Conservation (phyloP, 441 rosid genomes). For the Rhodomyrtus psidioides region DNA sequence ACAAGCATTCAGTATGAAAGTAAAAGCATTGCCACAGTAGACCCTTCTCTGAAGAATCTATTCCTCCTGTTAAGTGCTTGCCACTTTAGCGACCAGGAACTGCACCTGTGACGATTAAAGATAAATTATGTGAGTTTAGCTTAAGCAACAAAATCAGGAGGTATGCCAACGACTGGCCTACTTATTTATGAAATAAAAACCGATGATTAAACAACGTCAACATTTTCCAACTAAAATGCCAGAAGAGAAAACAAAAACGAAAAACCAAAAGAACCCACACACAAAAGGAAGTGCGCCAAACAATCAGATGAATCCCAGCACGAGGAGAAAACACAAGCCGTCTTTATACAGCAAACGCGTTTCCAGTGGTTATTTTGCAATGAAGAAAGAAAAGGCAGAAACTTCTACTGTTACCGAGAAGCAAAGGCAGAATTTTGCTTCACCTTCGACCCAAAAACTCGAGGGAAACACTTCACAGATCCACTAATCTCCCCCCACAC, state of each 20-base stretch:
- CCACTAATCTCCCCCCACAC: background rate
- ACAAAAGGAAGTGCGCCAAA: background rate
- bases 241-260: background rate
- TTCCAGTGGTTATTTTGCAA: background rate
- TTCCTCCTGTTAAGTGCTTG: background rate
- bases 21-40: slow-evolving; percentile 20
- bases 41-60: background rate
- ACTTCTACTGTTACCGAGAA: background rate
- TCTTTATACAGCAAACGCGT: background rate
- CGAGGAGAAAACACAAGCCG: background rate
- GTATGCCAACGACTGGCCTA: background rate
- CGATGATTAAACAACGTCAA: background rate
- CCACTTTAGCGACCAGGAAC: background rate
- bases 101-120: background rate
- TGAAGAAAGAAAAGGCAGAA: background rate
- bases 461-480: background rate
- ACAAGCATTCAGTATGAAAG: slow-evolving; percentile 61
- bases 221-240: background rate
- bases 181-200: background rate
- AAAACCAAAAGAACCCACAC: background rate
- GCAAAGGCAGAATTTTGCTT: background rate
- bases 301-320: background rate
- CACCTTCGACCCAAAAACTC: background rate
- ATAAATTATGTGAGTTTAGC: background rate
- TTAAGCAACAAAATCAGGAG: background rate